Conservation (phyloP, 2,329 filamentous ascomycete species). For the Fusarium nodosum region DNA sequence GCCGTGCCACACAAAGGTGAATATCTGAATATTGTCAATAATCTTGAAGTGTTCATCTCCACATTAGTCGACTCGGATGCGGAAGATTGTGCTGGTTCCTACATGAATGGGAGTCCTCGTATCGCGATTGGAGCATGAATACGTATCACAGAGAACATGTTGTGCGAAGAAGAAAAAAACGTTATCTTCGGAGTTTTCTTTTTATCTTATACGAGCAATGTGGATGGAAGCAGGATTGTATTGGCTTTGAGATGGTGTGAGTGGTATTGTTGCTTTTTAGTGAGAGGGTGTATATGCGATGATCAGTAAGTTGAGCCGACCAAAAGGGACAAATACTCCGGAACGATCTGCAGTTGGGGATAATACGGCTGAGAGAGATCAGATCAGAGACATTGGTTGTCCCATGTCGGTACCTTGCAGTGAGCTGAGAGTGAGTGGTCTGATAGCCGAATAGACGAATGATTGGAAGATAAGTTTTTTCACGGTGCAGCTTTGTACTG, state of each 20-base stretch:
- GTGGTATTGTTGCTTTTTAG: not conserved
- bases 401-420: constrained; percentile 8
- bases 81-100: not conserved
- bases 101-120: not conserved
- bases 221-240: not conserved
- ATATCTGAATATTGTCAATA: constrained; percentile 4
- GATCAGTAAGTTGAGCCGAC: not conserved
- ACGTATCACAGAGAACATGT: not conserved
- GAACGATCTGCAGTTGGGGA: not conserved
- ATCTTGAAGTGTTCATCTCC: not conserved
- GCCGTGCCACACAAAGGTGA: not conserved
- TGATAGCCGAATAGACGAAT: not conserved
- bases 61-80: not conserved
- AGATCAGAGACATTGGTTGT: not conserved
- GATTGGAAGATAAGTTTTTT: not conserved
- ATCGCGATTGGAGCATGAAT: not conserved
- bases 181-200: constrained; percentile 1
- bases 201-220: not conserved
- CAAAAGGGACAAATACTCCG: not conserved
- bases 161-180: not conserved
- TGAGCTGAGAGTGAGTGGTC: not conserved
- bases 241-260: not conserved
- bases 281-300: constrained; percentile 1
- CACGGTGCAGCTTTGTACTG: not conserved
- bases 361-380: not conserved